Evolutionary conservation across 148 eudicot species (phyloP).

Genomic region (Chenopodium suecicum): DNA sequence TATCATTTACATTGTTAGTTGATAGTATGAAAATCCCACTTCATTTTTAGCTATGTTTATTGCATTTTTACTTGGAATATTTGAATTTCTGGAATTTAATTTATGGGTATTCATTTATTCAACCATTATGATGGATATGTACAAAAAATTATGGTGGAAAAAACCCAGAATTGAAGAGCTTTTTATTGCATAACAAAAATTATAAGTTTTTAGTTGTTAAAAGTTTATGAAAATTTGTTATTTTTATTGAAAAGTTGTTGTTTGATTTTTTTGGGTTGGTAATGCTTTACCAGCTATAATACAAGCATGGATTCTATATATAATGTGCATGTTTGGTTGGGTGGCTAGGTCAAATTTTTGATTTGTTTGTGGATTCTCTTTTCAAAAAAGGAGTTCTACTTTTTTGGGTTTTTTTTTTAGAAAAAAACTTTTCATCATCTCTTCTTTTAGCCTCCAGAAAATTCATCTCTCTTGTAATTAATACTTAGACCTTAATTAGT

Average conservation of each 20-base stretch:
- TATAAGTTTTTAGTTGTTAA: no score
- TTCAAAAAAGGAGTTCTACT: slow-evolving; percentile 30
- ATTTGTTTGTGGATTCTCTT: slow-evolving; percentile 35
- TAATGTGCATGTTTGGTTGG: slow-evolving; percentile 20
- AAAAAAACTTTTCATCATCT: slow-evolving; percentile 28
- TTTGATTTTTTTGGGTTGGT: neutral
- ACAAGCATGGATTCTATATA: slow-evolving; percentile 18
- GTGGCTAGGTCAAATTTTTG: slow-evolving; percentile 36
- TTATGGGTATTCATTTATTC: neutral
- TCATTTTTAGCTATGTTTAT: neutral
- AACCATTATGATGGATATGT: neutral
- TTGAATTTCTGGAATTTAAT: neutral
- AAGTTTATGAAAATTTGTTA: neutral
- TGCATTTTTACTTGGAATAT: neutral
- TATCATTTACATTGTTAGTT: neutral
- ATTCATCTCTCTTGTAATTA: slow-evolving; percentile 21
- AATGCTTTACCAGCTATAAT: neutral
- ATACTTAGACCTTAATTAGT: slow-evolving; percentile 10
- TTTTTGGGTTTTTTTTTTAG: slow-evolving; percentile 14
- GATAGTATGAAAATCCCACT: neutral
- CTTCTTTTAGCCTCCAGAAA: slow-evolving; percentile 13
- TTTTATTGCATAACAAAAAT: no score
- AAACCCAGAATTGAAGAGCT: neutral
- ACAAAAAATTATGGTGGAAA: neutral
- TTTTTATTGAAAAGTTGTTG: neutral